phyloP scores from a whole-genome alignment of 2,329 filamentous ascomycete genomes.

The Paraphoma sp. region DNA sequence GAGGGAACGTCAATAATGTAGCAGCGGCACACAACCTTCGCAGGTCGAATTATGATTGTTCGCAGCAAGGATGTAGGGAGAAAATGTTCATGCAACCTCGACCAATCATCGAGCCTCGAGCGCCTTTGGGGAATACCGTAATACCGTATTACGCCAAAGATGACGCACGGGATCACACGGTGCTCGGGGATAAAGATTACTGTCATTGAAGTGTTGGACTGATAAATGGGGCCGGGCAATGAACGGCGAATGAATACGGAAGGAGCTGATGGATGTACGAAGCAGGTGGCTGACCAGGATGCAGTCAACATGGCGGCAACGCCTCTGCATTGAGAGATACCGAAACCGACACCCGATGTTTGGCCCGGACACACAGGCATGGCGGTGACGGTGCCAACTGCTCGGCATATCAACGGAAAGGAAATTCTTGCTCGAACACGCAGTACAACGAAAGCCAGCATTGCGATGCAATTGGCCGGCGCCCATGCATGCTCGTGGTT shows the following conservation, averaged over 20 bases:
- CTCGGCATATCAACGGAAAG: background rate
- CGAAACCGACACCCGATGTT: background rate
- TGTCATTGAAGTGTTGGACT: slow-evolving; percentile 3
- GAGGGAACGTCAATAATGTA: background rate
- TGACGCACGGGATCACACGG: slow-evolving; percentile 15
- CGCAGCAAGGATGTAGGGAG: slow-evolving; percentile 9
- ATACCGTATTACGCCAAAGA: slow-evolving; percentile 16
- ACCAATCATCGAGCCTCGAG: slow-evolving; percentile 10
- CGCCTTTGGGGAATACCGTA: background rate
- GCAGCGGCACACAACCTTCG: slow-evolving; percentile 10
- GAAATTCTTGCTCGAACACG: slow-evolving; percentile 3
- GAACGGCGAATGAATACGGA: background rate
- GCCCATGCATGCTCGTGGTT: background rate
- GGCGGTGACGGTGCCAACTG: slow-evolving; percentile 1
- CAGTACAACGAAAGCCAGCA: background rate
- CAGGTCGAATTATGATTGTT: slow-evolving; percentile 9
- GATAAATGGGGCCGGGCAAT: slow-evolving; percentile 4
- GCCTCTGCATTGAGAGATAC: background rate
- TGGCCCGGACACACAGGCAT: background rate
- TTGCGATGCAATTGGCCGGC: slow-evolving; percentile 4
- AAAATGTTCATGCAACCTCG: slow-evolving; percentile 5
- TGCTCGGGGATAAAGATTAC: slow-evolving; percentile 13
- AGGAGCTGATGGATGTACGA: background rate
- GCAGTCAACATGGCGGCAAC: background rate
- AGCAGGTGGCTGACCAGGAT: slow-evolving; percentile 4